phyloP scores from a whole-genome alignment of 306 rosid genomes.

The Myrica gale region DNA sequence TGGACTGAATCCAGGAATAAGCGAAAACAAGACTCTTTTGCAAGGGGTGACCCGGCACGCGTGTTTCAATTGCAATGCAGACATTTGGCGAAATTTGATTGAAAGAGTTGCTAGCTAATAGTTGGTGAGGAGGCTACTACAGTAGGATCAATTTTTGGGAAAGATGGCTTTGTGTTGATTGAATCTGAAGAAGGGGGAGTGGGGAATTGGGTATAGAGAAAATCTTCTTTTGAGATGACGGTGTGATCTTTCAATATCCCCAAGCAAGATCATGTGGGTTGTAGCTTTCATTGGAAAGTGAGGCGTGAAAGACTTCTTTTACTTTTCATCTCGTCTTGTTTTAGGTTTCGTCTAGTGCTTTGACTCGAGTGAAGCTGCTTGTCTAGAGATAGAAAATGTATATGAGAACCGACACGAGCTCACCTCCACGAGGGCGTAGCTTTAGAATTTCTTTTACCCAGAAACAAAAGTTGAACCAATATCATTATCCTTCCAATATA shows the following conservation, averaged over 20 bases:
- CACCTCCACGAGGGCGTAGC: too few species aligned
- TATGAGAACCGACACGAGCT: too few species aligned
- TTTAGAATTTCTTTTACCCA: too few species aligned
- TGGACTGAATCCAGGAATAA: too few species aligned
- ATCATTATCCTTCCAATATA: not conserved
- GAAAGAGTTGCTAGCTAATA: constrained; percentile 8
- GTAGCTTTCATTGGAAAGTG: constrained; percentile 64
- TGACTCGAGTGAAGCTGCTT: constrained; percentile 33
- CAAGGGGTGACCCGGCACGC: constrained; percentile 25
- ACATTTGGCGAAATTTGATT: not conserved
- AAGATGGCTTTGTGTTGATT: constrained; percentile 24
- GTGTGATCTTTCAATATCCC: constrained; percentile 59
- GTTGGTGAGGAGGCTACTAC: constrained; percentile 36
- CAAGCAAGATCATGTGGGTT: constrained; percentile 73
- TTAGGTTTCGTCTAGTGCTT: constrained; percentile 33
- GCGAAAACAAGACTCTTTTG: constrained; percentile 29
- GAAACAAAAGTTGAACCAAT: too few species aligned
- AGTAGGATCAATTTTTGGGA: constrained; percentile 31
- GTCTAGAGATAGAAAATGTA: not conserved
- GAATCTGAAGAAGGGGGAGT: constrained; percentile 17
- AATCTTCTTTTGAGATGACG: constrained; percentile 39
- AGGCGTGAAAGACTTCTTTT: constrained; percentile 35
- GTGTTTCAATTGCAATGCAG: constrained; percentile 21
- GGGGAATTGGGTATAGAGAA: constrained; percentile 17
- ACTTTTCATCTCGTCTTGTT: constrained; percentile 30